Conservation (phyloP, 805 yeast species). For the Cyberlindnera suaveolens region DNA sequence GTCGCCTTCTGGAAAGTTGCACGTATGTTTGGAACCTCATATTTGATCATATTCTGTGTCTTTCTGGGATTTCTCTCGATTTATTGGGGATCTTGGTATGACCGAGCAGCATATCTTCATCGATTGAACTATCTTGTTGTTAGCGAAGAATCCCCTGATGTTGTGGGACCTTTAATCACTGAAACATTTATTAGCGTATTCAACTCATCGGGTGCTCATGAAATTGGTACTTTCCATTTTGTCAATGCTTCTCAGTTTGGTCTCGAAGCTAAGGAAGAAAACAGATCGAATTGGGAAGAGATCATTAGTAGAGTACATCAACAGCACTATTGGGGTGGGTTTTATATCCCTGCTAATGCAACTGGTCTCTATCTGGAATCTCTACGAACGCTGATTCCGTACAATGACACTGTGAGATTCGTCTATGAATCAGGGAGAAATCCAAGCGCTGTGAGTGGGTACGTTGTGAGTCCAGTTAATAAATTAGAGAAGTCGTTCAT, state of each 20-base stretch:
- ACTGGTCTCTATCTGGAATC: slow-evolving; percentile 24
- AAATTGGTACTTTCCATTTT: slow-evolving; percentile 15
- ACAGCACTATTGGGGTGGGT: slow-evolving; percentile 53
- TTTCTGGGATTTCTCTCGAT: slow-evolving; percentile 24
- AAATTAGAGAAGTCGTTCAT: slow-evolving; percentile 9
- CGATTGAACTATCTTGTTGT: slow-evolving; percentile 19
- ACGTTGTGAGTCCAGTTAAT: slow-evolving; percentile 35
- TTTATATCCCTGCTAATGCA: slow-evolving; percentile 44
- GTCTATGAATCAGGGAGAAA: slow-evolving; percentile 60
- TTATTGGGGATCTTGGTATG: slow-evolving; percentile 25
- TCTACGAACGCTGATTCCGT: slow-evolving; percentile 6
- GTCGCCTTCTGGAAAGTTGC: slow-evolving; percentile 9
- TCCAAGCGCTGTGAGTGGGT: slow-evolving; percentile 27
- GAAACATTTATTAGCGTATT: slow-evolving; percentile 1
- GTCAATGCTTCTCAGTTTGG: slow-evolving; percentile 1
- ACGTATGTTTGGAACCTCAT: slow-evolving; percentile 11
- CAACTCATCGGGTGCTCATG: slow-evolving; percentile 4
- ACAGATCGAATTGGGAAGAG: slow-evolving; percentile 25
- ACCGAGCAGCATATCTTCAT: slow-evolving; percentile 10
- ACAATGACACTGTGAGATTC: slow-evolving; percentile 24
- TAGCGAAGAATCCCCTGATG: slow-evolving; percentile 13
- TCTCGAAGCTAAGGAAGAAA: slow-evolving; percentile 4
- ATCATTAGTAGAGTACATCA: slow-evolving; percentile 38
- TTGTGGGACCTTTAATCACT: slow-evolving; percentile 9
- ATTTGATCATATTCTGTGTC: slow-evolving; percentile 17